Evolutionary conservation across 2,329 filamentous ascomycete genomes (phyloP), one percentile per base, ranked within the genome.

Genomic region (Alternaria postmessia): DNA sequence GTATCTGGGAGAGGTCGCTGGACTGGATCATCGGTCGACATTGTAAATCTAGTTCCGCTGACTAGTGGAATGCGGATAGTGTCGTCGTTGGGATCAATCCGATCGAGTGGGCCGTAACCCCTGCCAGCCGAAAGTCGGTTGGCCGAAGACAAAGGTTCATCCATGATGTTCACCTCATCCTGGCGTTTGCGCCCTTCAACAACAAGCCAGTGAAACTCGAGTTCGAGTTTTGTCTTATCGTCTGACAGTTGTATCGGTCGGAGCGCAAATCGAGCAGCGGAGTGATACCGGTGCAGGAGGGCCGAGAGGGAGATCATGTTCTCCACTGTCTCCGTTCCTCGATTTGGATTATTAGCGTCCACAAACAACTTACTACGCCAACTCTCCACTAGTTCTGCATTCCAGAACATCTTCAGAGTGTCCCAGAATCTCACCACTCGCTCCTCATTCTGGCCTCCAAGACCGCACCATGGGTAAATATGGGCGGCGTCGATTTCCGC

Each of bases 201-300:
- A 51, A 53, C 57, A 43, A 66, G 62, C 64, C 66, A 65, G 54
- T 65, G 59, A 55, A 66, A 65, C 62, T 68, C 65, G 12, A 68
- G 43, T 46, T 65, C 62, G 57, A 68, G 64, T 58, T 65, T 44
- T 14, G 49, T 63, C 22, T 68, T 68, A 49, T 68, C 64, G 34
- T 54, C 57, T 57, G 64, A 63, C 41, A 61, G 63, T 52, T 57
- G 64, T 57, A 68, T 53, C 22, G 64, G 64, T 59, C 65, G 59
- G 36, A 68, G 52, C 34, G 65, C 61, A 34, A 68, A 68, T 39
- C 49, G 56, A 28, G 46, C 63, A 43, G 51, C 51, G 39, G 54
- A 58, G 24, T 66, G 64, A 55, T 63, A 68, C n/a, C 57, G 57
- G 49, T 65, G 63, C 34, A 66, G 32, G 7, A 54, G 64, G 1